Conservation (phyloP, 2,329 filamentous ascomycete species). For the Didymella segeticola region DNA sequence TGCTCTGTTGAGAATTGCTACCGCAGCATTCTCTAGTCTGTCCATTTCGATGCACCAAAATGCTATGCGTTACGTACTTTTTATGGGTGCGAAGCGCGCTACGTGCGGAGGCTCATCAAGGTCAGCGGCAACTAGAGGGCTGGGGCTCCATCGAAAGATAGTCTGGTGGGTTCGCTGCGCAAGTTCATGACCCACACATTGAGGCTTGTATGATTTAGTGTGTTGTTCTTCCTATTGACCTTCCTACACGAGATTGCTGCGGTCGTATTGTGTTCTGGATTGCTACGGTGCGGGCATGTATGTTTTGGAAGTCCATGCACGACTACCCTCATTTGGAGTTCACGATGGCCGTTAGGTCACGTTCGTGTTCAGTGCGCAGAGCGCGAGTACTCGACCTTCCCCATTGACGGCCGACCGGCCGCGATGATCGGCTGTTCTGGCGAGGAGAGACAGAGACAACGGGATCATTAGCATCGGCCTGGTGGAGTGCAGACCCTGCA, state of each 20-base stretch:
- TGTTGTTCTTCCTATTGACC: slow-evolving; percentile 18
- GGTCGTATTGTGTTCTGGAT: slow-evolving; percentile 22
- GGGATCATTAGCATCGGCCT: slow-evolving; percentile 5
- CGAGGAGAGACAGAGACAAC: slow-evolving; percentile 6
- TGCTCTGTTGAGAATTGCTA: slow-evolving; percentile 21
- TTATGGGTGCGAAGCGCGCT: slow-evolving; percentile 23
- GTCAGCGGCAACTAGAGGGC: slow-evolving; percentile 23
- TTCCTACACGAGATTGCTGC: slow-evolving; percentile 19
- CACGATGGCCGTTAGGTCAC: slow-evolving; percentile 8
- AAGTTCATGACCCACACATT: not conserved
- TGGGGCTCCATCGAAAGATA: slow-evolving; percentile 9
- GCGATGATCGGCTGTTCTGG: slow-evolving; percentile 21
- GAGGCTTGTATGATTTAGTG: slow-evolving; percentile 3
- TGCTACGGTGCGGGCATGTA: not conserved
- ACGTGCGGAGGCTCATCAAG: slow-evolving; percentile 14
- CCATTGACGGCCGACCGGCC: slow-evolving; percentile 4
- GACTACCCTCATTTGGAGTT: not conserved
- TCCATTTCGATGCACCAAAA: slow-evolving; percentile 21
- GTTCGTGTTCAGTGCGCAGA: not conserved
- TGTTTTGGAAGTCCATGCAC: not conserved
- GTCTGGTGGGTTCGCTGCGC: slow-evolving; percentile 5
- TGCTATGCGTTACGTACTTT: slow-evolving; percentile 32
- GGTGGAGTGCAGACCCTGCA: slow-evolving; percentile 28
- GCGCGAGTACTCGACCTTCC: slow-evolving; percentile 4
- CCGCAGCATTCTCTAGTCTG: slow-evolving; percentile 21